Conservation (phyloP, 2,329 filamentous ascomycete species). For the Lecanicillium sp. region DNA sequence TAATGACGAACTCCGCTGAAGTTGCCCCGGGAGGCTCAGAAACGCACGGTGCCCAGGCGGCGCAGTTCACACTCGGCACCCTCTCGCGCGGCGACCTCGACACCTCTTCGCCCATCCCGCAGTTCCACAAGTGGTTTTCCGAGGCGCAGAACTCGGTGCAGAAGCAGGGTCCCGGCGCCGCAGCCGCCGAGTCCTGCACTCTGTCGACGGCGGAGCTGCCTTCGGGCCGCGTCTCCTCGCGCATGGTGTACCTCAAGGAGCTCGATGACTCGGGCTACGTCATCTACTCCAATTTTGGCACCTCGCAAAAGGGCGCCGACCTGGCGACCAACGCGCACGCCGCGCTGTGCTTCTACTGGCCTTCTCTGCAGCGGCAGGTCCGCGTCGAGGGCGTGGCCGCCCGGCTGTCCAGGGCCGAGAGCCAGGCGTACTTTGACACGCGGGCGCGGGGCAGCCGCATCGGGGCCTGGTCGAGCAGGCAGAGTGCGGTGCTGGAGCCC, state of each 20-base stretch:
- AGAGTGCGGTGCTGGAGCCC: conserved; percentile 68
- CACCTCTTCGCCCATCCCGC: conserved; percentile 59
- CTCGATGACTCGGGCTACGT: conserved; percentile 77
- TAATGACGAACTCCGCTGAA: no score
- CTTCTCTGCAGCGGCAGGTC: conserved; percentile 78
- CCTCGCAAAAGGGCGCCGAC: conserved; percentile 63
- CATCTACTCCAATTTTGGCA: conserved; percentile 88
- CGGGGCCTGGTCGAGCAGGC: conserved; percentile 88
- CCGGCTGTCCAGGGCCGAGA: conserved; percentile 64
- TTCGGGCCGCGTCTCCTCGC: conserved; percentile 74
- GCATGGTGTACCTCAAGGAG: conserved; percentile 93
- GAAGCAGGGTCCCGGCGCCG: conserved; percentile 24
- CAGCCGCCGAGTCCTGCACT: conserved; percentile 80
- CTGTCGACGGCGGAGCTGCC: conserved; percentile 81
- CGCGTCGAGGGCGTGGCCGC: conserved; percentile 75
- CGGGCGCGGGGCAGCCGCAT: conserved; percentile 73
- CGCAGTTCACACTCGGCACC: conserved; percentile 63
- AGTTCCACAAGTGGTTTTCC: conserved; percentile 89
- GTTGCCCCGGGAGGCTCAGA: conserved; percentile 60
- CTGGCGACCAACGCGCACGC: conserved; percentile 69
- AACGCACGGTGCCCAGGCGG: conserved; percentile 54
- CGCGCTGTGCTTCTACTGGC: conserved; percentile 87
- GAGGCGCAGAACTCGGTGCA: conserved; percentile 56
- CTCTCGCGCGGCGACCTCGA: conserved; percentile 58
- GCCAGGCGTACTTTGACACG: conserved; percentile 61